Conservation (phyloP, 257 asterid species). For the Cinchona pubescens region DNA sequence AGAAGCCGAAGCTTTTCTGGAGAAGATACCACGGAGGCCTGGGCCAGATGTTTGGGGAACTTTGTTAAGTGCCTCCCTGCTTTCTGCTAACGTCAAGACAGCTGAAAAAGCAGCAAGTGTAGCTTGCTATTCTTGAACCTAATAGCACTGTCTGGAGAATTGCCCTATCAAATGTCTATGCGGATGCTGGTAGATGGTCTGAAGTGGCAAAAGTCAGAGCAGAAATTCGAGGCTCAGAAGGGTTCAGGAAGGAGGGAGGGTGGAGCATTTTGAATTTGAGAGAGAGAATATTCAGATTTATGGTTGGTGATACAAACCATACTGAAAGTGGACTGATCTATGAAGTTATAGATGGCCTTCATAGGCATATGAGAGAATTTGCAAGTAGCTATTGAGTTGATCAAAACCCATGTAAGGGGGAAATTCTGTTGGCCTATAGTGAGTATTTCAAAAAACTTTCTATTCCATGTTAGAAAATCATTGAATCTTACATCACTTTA, state of each 20-base stretch:
- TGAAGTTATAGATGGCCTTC: slow-evolving; percentile 23
- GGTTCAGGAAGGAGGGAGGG: slow-evolving; percentile 43
- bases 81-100: slow-evolving; percentile 16
- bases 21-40: slow-evolving; percentile 24
- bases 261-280: slow-evolving; percentile 45
- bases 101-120: slow-evolving; percentile 45
- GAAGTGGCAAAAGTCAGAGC: slow-evolving; percentile 31
- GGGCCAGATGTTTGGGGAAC: slow-evolving; percentile 44
- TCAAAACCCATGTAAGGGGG: too few species aligned
- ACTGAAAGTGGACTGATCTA: slow-evolving; percentile 26
- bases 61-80: slow-evolving; percentile 32
- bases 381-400: neutral
- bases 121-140: slow-evolving; percentile 34
- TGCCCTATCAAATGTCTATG: slow-evolving; percentile 41
- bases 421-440: too few species aligned
- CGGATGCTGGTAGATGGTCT: slow-evolving; percentile 36
- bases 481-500: too few species aligned
- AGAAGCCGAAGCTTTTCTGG: slow-evolving; percentile 37
- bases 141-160: slow-evolving; percentile 42
- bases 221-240: slow-evolving; percentile 28
- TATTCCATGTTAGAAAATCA: too few species aligned
- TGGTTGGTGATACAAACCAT: slow-evolving; percentile 37
- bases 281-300: slow-evolving; percentile 31
- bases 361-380: slow-evolving; percentile 27
- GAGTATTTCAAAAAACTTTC: too few species aligned